These are phyloP conservation scores for Citrus glauca DNA, from an alignment of 345 rosid species.

Conservation along the genomic window DNA sequence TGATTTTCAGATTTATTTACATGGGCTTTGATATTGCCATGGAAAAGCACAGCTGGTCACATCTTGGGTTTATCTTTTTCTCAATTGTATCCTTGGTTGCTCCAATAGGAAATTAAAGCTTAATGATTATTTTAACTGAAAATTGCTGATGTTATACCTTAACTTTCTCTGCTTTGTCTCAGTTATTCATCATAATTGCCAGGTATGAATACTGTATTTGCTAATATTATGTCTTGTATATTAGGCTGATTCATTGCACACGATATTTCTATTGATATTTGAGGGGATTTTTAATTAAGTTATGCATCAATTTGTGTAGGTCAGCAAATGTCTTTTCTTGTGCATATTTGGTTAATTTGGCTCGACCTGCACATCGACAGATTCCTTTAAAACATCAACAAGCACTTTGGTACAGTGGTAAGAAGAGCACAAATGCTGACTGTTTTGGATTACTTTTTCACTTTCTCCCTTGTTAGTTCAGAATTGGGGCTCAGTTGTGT, in stretches of 20 bases:
- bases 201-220: conserved; percentile 46
- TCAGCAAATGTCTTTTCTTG: conserved; percentile 92
- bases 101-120: conserved; percentile 1
- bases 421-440: conserved; percentile 25
- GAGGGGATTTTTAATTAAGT: conserved; percentile 24
- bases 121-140: conserved; percentile 1
- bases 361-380: conserved; percentile 67
- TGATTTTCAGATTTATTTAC: conserved; percentile 81
- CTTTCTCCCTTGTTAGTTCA: neutral
- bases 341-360: conserved; percentile 86
- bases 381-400: conserved; percentile 91
- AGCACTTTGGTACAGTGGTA: conserved; percentile 99
- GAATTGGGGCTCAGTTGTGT: neutral
- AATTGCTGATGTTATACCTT: conserved; percentile 40
- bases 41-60: conserved; percentile 99
- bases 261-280: conserved; percentile 1
- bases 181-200: conserved; percentile 86
- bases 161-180: conserved; percentile 31
- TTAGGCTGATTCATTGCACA: neutral
- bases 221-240: conserved; percentile 1
- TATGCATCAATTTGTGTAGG: conserved; percentile 44
- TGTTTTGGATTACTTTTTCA: neutral
- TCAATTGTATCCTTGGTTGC: conserved; percentile 85
- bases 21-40: conserved; percentile 99
- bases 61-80: conserved; percentile 86